phyloP scores from a whole-genome alignment of 208 protist species.

The Leishmania major region DNA sequence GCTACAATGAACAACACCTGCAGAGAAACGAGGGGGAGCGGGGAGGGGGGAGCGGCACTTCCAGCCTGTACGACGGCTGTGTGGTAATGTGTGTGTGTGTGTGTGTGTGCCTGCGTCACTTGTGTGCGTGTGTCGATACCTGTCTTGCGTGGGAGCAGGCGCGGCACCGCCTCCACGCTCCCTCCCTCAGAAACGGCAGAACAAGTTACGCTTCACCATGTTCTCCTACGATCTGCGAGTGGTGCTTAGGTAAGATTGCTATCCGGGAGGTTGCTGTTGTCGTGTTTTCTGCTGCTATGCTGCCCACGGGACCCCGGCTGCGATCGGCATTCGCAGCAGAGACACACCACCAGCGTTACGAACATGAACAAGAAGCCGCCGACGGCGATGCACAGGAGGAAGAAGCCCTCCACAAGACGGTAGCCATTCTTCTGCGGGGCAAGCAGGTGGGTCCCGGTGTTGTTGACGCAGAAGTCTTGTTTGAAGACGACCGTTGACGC shows the following conservation, averaged over 20 bases:
- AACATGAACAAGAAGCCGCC: constrained; percentile 21
- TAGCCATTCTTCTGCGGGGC: constrained; percentile 7
- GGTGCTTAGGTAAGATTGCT: background rate
- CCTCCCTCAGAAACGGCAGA: background rate
- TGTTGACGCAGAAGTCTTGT: background rate
- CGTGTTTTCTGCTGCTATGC: background rate
- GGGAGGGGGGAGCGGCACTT: background rate
- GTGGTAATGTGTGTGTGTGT: background rate
- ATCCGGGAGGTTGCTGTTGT: background rate
- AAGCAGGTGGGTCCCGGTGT: rapidly evolving
- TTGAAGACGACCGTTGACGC: background rate
- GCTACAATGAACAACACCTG: too few relatives aligned
- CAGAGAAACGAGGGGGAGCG: too few relatives aligned
- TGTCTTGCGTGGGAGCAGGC: too few relatives aligned
- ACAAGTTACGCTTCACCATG: background rate
- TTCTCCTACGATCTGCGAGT: background rate
- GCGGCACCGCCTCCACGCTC: background rate
- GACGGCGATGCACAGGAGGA: constrained; percentile 12
- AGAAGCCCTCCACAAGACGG: constrained; percentile 32
- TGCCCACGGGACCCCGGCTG: background rate
- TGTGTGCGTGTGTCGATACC: background rate
- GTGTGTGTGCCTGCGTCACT: background rate
- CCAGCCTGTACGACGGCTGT: background rate
- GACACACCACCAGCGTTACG: background rate
- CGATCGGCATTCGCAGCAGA: constrained; percentile 3